Conservation (phyloP, 495 filamentous ascomycete species). For the Glonium stellatum region DNA sequence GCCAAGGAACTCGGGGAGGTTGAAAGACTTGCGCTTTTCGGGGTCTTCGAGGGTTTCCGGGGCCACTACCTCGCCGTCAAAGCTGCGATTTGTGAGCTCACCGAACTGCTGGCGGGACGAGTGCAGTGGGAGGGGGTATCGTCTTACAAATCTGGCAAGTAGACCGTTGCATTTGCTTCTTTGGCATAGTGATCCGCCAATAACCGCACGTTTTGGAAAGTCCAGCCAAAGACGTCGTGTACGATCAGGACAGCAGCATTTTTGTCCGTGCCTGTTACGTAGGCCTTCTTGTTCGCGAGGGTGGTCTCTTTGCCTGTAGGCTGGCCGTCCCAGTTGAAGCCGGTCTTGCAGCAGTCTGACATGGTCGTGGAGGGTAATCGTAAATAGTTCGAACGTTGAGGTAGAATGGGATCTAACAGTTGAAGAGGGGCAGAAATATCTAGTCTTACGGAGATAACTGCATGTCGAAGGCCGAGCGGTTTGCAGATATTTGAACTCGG, state of each 20-base stretch:
- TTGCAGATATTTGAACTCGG: too few relatives aligned
- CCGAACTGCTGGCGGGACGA: too few relatives aligned
- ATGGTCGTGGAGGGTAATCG: too few relatives aligned
- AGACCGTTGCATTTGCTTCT: constrained; percentile 45
- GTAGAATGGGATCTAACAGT: too few relatives aligned
- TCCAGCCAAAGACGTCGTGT: constrained; percentile 50
- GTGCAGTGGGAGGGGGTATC: too few relatives aligned
- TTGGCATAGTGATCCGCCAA: constrained; percentile 47
- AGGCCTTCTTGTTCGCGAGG: constrained; percentile 27
- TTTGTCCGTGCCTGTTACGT: constrained; percentile 31
- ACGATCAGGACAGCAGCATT: constrained; percentile 41
- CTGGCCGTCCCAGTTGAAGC: constrained; percentile 32
- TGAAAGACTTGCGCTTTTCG: constrained; percentile 36
- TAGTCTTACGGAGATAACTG: too few relatives aligned
- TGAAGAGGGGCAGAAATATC: too few relatives aligned
- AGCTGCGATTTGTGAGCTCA: constrained; percentile 21
- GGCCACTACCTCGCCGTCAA: constrained; percentile 24
- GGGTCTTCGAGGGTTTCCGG: constrained; percentile 33
- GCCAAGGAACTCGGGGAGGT: constrained; percentile 36
- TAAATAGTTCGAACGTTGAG: too few relatives aligned
- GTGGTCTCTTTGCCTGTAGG: constrained; percentile 24
- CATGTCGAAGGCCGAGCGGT: too few relatives aligned
- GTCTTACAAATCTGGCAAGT: constrained; percentile 45
- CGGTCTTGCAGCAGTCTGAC: constrained; percentile 21
- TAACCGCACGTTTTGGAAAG: constrained; percentile 35